A percentile compares a stretch with the other conserved stretches of the same genome.
phyloP scores from a whole-genome alignment of 1,139 yeast species.

The Geotrichum carabidarum region DNA sequence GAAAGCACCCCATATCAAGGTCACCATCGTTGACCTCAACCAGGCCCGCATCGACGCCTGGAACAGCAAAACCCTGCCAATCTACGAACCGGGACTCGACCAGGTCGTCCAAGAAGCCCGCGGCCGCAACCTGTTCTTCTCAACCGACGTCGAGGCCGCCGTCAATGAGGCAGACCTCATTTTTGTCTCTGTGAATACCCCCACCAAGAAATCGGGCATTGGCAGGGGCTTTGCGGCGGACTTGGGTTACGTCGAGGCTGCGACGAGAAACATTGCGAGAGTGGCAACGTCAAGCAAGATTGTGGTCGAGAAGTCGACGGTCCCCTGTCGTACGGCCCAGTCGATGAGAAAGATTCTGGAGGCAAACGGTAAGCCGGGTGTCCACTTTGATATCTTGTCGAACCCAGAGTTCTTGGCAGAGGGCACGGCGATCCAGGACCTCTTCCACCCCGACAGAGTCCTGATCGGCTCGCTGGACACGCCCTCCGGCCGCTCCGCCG shows the following conservation, averaged over 20 bases:
- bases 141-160: constrained; percentile 31
- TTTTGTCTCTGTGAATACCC: constrained; percentile 34
- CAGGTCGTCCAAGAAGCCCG: constrained; percentile 30
- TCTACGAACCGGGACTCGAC: constrained; percentile 33
- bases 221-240: constrained; percentile 34
- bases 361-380: constrained; percentile 31
- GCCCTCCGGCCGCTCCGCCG: constrained; percentile 27
- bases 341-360: constrained; percentile 30
- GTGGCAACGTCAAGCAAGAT: constrained; percentile 31
- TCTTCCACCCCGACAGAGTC: constrained; percentile 31
- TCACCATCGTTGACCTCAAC: constrained; percentile 31
- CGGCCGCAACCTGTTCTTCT: constrained; percentile 31
- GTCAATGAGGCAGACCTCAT: constrained; percentile 32
- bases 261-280: constrained; percentile 32
- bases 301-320: constrained; percentile 33
- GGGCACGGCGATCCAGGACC: constrained; percentile 31
- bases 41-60: constrained; percentile 32
- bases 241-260: constrained; percentile 29
- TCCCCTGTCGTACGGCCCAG: constrained; percentile 33
- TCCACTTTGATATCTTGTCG: constrained; percentile 29
- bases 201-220: constrained; percentile 32
- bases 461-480: constrained; percentile 31
- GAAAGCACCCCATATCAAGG: constrained; percentile 28
- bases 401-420: constrained; percentile 32
- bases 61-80: constrained; percentile 31